phyloP scores from a whole-genome alignment of 106 monocot species.

The Acanthochlamys bracteata region DNA sequence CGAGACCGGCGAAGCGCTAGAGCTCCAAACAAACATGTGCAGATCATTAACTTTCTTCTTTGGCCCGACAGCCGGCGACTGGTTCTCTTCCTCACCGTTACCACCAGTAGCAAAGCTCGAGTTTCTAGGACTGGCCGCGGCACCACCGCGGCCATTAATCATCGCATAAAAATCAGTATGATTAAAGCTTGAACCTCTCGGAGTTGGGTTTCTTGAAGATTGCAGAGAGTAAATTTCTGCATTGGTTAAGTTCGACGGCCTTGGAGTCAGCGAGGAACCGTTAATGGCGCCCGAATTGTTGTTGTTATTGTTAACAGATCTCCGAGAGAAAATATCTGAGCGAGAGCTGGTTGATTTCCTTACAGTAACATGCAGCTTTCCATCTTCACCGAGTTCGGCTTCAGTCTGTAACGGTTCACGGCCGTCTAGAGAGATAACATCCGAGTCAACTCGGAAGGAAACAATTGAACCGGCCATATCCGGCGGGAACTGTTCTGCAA shows the following conservation, averaged over 20 bases:
- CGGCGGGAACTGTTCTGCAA: slow-evolving; percentile 43
- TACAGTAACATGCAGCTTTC: slow-evolving; percentile 32
- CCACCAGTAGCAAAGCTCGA: slow-evolving; percentile 3
- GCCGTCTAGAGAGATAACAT: slow-evolving; percentile 34
- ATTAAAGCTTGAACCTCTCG: slow-evolving; percentile 38
- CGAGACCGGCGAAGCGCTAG: slow-evolving; percentile 35
- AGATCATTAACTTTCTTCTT: slow-evolving; percentile 19
- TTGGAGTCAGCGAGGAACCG: slow-evolving; percentile 19
- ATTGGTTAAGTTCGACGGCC: slow-evolving; percentile 39
- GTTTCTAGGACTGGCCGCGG: slow-evolving; percentile 7
- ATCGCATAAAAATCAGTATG: slow-evolving; percentile 31
- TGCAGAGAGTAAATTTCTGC: slow-evolving; percentile 49
- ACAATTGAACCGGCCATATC: slow-evolving; percentile 38
- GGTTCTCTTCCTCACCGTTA: neutral
- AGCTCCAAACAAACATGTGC: slow-evolving; percentile 45
- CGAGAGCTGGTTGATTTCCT: slow-evolving; percentile 24
- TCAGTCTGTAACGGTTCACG: slow-evolving; percentile 38
- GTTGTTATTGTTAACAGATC: neutral
- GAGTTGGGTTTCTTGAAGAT: slow-evolving; percentile 33
- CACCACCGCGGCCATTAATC: slow-evolving; percentile 5
- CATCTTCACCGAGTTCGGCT: slow-evolving; percentile 35
- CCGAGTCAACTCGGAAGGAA: slow-evolving; percentile 41
- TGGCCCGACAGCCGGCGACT: neutral
- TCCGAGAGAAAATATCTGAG: slow-evolving; percentile 9
- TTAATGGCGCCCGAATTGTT: neutral